These are phyloP conservation scores for Beta lomatogona DNA, from an alignment of 179 eudicot species.

Conservation along the genomic window DNA sequence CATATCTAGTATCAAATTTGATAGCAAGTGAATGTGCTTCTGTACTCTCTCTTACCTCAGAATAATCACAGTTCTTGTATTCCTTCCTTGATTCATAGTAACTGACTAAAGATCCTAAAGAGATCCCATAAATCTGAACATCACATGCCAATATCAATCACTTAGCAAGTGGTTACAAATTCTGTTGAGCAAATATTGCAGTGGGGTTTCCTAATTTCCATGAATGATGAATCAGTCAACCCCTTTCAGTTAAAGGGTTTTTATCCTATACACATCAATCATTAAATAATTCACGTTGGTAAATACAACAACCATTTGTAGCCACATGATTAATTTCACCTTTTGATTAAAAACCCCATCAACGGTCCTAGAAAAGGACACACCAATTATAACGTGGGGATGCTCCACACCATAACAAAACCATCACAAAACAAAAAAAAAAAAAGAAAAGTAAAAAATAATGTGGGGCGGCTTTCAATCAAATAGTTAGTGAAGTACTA, in stretches of 20 bases:
- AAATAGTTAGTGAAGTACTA: constrained; percentile 13
- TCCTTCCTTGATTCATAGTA: constrained; percentile 7
- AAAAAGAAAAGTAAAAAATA: no score
- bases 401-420: not conserved
- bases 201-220: constrained; percentile 9
- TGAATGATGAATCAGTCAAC: constrained; percentile 16
- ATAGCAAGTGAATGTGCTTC: no score
- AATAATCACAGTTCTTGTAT: not conserved
- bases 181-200: constrained; percentile 21
- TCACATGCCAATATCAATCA: constrained; percentile 13
- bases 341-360: not conserved
- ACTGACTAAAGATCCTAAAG: not conserved
- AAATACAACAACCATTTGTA: not conserved
- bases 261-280: not conserved
- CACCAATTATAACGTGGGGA: not conserved
- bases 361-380: no score
- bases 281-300: no score
- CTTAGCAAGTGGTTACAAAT: constrained; percentile 13
- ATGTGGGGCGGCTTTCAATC: constrained; percentile 26
- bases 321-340: not conserved
- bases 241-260: constrained; percentile 14
- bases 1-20: no score
- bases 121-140: constrained; percentile 4
- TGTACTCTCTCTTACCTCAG: no score
- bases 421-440: not conserved